Conservation (phyloP, 228 moss, liverwort and hornwort genomes). For the Sphagnum fallax region DNA sequence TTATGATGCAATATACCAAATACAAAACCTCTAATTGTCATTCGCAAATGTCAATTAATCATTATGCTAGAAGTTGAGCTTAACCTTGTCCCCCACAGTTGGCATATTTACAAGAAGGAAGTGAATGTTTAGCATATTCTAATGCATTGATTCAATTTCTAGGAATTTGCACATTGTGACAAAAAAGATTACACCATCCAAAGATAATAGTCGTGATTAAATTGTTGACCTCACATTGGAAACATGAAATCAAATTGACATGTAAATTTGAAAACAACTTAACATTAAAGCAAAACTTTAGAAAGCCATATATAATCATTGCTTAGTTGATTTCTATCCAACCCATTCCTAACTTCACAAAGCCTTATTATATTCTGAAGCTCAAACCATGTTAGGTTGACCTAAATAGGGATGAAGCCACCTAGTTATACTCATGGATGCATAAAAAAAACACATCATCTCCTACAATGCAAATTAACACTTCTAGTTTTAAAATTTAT, state of each 20-base stretch:
- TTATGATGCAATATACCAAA: neutral
- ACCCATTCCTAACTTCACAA: too few relatives aligned
- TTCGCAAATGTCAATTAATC: neutral
- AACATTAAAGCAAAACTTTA: neutral
- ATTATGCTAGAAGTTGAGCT: neutral
- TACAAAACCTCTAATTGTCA: neutral
- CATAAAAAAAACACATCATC: too few relatives aligned
- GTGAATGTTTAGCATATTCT: conserved; percentile 94
- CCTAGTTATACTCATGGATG: too few relatives aligned
- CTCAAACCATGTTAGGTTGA: too few relatives aligned
- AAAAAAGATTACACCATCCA: neutral
- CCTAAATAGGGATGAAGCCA: too few relatives aligned
- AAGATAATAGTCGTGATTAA: neutral
- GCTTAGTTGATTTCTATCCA: too few relatives aligned
- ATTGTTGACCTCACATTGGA: neutral
- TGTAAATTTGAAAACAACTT: neutral
- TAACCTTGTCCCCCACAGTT: conserved; percentile 65
- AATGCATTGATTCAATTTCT: conserved; percentile 65
- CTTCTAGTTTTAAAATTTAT: too few relatives aligned
- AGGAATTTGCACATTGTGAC: conserved; percentile 45
- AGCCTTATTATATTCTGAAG: too few relatives aligned
- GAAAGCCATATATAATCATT: too few relatives aligned
- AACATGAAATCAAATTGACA: neutral
- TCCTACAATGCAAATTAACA: too few relatives aligned
- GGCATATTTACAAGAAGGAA: conserved; percentile 82